Percentiles rank a stretch among this genome's conserved stretches.
Conservation (phyloP, 1,284 basidiomycete genomes). For the Heterobasidion parviporum region DNA sequence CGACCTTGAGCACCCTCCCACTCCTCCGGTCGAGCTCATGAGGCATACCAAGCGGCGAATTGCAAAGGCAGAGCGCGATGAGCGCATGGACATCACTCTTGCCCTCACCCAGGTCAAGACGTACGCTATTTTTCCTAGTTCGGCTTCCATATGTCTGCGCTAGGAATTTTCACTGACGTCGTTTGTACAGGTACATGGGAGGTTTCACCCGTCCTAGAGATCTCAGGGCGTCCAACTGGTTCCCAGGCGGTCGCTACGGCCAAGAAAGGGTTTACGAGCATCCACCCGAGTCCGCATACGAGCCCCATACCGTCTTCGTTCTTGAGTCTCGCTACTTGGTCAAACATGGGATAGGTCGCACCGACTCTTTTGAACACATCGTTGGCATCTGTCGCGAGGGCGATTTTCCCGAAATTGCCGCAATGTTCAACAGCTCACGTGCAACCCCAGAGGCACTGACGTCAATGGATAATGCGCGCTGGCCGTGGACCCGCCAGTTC, state of each 20-base stretch:
- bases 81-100: constrained; percentile 30
- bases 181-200: constrained; percentile 20
- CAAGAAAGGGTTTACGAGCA: constrained; percentile 23
- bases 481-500: constrained; percentile 22
- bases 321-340: constrained; percentile 29
- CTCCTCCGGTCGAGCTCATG: constrained; percentile 3
- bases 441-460: constrained; percentile 13
- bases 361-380: constrained; percentile 24
- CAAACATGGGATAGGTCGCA: constrained; percentile 21
- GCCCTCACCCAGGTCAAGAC: constrained; percentile 27
- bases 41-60: constrained; percentile 15
- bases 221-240: constrained; percentile 29
- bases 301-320: constrained; percentile 31
- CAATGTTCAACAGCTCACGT: constrained; percentile 20
- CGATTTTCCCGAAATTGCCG: constrained; percentile 23
- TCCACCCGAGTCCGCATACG: constrained; percentile 27
- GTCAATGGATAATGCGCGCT: constrained; percentile 32
- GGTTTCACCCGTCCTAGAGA: constrained; percentile 33
- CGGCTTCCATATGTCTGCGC: not conserved
- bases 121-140: constrained; percentile 15
- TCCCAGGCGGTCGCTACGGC: constrained; percentile 26
- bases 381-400: constrained; percentile 28
- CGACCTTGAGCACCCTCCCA: not conserved
- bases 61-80: constrained; percentile 33
- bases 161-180: not conserved